These are phyloP conservation scores for Metschnikowia bowlesiae DNA, from an alignment of 805 yeast species.

Conservation along the genomic window DNA sequence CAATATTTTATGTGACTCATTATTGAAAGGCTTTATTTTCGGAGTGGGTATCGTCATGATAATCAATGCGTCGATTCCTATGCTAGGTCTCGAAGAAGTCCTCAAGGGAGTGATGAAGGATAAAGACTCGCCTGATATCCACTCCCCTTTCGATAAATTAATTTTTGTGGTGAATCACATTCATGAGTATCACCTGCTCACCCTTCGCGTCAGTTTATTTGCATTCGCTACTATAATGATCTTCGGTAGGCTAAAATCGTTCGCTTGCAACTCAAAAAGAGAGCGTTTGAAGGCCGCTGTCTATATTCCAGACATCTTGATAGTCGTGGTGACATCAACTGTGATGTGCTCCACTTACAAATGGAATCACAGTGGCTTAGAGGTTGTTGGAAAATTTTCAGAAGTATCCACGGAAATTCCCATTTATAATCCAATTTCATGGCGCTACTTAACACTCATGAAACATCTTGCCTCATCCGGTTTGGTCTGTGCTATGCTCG, in stretches of 20 bases:
- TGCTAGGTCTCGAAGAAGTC: slow-evolving; percentile 57
- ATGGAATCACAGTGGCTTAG: slow-evolving; percentile 56
- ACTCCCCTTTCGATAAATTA: slow-evolving; percentile 67
- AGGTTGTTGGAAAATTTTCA: slow-evolving; percentile 64
- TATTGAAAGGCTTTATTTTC: slow-evolving; percentile 41
- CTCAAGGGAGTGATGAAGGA: slow-evolving; percentile 37
- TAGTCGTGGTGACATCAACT: slow-evolving; percentile 64
- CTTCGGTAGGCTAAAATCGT: slow-evolving; percentile 35
- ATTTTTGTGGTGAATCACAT: slow-evolving; percentile 50
- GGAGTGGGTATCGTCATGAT: slow-evolving; percentile 45
- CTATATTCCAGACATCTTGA: slow-evolving; percentile 79
- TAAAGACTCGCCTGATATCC: slow-evolving; percentile 33
- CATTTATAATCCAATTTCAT: slow-evolving; percentile 53
- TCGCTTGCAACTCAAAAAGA: slow-evolving; percentile 9
- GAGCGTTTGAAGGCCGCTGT: slow-evolving; percentile 35
- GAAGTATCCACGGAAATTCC: slow-evolving; percentile 41
- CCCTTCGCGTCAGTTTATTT: slow-evolving; percentile 53
- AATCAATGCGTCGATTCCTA: slow-evolving; percentile 63
- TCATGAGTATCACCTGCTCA: slow-evolving; percentile 48
- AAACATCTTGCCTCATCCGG: slow-evolving; percentile 60
- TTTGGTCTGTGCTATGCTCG: slow-evolving; percentile 75
- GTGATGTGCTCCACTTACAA: slow-evolving; percentile 42
- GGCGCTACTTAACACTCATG: slow-evolving; percentile 45
- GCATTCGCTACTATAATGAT: slow-evolving; percentile 50
- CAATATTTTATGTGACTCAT: slow-evolving; percentile 37